Percentiles rank a stretch among this genome's conserved stretches.
phyloP scores from a whole-genome alignment of 2,329 filamentous ascomycete species.

The Penicillium fuscoglaucum region DNA sequence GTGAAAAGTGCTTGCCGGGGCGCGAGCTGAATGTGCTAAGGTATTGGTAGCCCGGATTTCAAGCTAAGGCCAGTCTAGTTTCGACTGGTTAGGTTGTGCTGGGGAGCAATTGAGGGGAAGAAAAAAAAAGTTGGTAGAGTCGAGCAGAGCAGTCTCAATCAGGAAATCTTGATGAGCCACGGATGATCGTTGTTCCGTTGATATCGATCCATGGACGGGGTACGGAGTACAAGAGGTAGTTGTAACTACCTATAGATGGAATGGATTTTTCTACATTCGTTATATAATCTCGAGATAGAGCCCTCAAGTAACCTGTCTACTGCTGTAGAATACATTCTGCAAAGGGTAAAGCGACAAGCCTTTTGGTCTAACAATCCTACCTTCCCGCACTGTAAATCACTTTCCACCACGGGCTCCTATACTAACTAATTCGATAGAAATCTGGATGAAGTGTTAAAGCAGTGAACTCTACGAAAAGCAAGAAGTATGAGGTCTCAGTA shows the following conservation, averaged over 20 bases:
- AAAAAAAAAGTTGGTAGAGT: constrained; percentile 21
- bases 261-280: not conserved
- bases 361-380: not conserved
- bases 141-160: constrained; percentile 23
- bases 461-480: not conserved
- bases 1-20: not conserved
- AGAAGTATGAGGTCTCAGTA: too few species aligned
- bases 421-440: too few species aligned
- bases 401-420: not conserved
- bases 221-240: not conserved
- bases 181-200: constrained; percentile 32
- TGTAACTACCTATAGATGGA: not conserved
- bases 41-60: not conserved
- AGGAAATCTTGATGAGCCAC: constrained; percentile 34
- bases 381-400: not conserved
- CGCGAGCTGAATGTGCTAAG: not conserved
- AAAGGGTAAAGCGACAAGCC: too few species aligned
- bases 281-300: too few species aligned
- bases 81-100: not conserved
- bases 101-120: constrained; percentile 9
- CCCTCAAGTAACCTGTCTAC: not conserved
- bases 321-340: not conserved
- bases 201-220: not conserved
- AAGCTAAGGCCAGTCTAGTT: not conserved
- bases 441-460: not conserved